Percentiles rank a stretch among this genome's conserved stretches.
These are phyloP conservation scores for Chlorophyllum brunneum DNA, from an alignment of 768 basidiomycete species.

Conservation along the genomic window DNA sequence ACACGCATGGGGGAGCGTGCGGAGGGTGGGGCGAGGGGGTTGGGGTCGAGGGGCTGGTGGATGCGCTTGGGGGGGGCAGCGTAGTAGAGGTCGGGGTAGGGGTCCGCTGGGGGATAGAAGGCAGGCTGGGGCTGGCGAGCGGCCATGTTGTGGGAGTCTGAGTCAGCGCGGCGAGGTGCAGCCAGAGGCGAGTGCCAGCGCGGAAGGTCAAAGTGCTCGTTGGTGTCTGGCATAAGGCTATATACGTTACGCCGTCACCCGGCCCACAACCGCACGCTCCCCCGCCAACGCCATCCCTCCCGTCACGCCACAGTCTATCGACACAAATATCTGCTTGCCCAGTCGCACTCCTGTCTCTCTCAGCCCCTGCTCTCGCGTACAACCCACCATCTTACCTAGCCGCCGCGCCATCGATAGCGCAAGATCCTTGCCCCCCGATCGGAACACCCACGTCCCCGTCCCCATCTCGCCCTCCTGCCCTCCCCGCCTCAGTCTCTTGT, in stretches of 20 bases:
- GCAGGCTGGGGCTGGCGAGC: slow-evolving; percentile 41
- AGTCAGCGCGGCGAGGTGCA: slow-evolving; percentile 39
- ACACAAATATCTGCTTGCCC: slow-evolving; percentile 67
- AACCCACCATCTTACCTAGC: slow-evolving; percentile 52
- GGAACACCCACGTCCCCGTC: slow-evolving; percentile 62
- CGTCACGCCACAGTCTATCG: slow-evolving; percentile 46
- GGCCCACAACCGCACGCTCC: slow-evolving; percentile 57
- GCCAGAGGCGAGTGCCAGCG: slow-evolving; percentile 44
- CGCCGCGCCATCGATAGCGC: slow-evolving; percentile 76
- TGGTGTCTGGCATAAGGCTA: slow-evolving; percentile 60
- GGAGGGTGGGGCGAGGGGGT: slow-evolving; percentile 36
- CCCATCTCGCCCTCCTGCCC: slow-evolving; percentile 30
- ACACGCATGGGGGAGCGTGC: slow-evolving; percentile 63
- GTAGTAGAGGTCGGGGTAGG: slow-evolving; percentile 63
- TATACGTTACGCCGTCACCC: slow-evolving; percentile 28
- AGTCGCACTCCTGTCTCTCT: slow-evolving; percentile 54
- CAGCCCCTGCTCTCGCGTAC: slow-evolving; percentile 15
- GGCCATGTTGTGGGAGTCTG: slow-evolving; percentile 34
- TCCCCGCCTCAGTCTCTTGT: slow-evolving; percentile 8
- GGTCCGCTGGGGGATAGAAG: slow-evolving; percentile 54
- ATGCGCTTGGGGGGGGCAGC: slow-evolving; percentile 60
- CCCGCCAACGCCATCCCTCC: slow-evolving; percentile 47
- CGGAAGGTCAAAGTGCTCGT: slow-evolving; percentile 84
- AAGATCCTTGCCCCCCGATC: slow-evolving; percentile 55
- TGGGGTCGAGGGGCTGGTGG: slow-evolving; percentile 47